Conservation (phyloP, 2,329 filamentous ascomycete species). For the Diaporthe sp. region DNA sequence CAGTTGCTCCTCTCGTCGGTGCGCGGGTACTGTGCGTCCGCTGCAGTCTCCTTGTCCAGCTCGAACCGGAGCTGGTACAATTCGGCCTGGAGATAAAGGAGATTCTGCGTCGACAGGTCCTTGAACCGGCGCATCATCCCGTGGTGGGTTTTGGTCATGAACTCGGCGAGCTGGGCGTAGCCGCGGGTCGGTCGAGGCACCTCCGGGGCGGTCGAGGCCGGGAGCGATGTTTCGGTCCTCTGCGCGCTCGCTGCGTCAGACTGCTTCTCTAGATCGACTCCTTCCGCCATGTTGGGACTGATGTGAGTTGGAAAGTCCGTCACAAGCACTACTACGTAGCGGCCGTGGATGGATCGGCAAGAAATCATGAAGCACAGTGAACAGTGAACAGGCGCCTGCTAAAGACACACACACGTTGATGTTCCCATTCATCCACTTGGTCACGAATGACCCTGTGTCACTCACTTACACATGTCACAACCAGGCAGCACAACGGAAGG, state of each 20-base stretch:
- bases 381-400: neutral
- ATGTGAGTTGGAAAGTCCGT: neutral
- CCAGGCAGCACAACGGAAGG: neutral
- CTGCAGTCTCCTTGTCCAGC: conserved; percentile 19
- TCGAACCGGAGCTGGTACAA: conserved; percentile 30
- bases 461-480: neutral
- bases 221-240: neutral
- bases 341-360: neutral
- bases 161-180: conserved; percentile 37
- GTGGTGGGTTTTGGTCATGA: conserved; percentile 36
- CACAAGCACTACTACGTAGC: neutral
- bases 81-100: conserved; percentile 37
- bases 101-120: conserved; percentile 37
- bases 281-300: neutral
- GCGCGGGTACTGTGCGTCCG: neutral
- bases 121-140: conserved; percentile 37
- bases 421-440: neutral
- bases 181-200: conserved; percentile 15
- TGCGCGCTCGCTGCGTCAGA: neutral
- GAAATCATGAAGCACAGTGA: too few relatives aligned
- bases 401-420: neutral
- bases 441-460: neutral
- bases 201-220: neutral
- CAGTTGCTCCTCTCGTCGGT: conserved; percentile 26
- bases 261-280: neutral